A percentile compares a stretch with the other conserved stretches of the same genome.
These are phyloP conservation scores for Ogataea nonfermentans DNA, from an alignment of 805 yeast genomes.

Conservation along the genomic window DNA sequence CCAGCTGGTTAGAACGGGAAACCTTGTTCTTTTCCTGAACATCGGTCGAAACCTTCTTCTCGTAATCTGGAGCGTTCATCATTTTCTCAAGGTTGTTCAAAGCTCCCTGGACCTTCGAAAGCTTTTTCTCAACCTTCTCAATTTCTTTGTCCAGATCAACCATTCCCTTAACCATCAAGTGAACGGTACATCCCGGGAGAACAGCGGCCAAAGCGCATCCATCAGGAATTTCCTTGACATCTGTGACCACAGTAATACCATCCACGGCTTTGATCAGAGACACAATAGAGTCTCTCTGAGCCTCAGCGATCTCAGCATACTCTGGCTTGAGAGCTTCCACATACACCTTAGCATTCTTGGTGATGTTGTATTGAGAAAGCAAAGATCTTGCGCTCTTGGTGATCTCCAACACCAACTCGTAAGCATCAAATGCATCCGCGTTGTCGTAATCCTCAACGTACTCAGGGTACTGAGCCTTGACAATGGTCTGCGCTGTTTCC, in stretches of 20 bases:
- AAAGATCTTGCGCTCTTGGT: constrained; percentile 91
- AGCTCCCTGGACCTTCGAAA: constrained; percentile 60
- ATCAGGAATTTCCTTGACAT: constrained; percentile 62
- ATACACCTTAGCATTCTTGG: constrained; percentile 82
- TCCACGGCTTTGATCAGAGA: constrained; percentile 91
- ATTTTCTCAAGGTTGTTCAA: constrained; percentile 67
- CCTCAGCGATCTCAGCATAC: constrained; percentile 50
- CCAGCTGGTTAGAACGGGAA: constrained; percentile 66
- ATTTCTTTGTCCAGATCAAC: constrained; percentile 92
- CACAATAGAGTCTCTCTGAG: constrained; percentile 83
- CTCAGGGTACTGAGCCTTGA: constrained; percentile 76
- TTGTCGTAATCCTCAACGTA: constrained; percentile 61
- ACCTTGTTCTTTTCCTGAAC: constrained; percentile 75
- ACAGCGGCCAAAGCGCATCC: constrained; percentile 90
- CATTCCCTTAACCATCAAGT: constrained; percentile 89
- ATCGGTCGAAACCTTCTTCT: constrained; percentile 76
- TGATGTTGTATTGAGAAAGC: constrained; percentile 83
- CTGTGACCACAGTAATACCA: constrained; percentile 61
- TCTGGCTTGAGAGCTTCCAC: constrained; percentile 63
- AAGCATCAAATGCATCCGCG: constrained; percentile 64
- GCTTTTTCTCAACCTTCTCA: constrained; percentile 73
- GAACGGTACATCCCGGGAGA: constrained; percentile 78
- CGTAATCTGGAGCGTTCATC: constrained; percentile 71
- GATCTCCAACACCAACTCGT: constrained; percentile 79
- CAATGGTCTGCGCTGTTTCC: constrained; percentile 69